phyloP scores from a whole-genome alignment of 2,329 filamentous ascomycete species.

The Beauveria australis region DNA sequence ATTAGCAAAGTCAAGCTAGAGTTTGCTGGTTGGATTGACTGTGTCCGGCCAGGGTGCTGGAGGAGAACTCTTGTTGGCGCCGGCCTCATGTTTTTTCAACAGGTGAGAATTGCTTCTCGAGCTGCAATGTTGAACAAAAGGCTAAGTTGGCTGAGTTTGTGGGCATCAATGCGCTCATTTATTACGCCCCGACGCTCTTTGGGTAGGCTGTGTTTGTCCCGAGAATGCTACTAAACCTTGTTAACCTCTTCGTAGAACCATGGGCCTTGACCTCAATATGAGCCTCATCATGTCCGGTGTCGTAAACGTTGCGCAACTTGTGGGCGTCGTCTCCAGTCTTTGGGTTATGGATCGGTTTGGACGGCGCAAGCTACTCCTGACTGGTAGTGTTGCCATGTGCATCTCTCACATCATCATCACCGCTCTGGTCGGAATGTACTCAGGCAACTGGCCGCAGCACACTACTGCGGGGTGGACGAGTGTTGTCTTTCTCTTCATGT shows the following conservation, averaged over 20 bases:
- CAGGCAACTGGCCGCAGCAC: conserved; percentile 18
- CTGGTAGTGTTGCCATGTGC: background rate
- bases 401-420: background rate
- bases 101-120: conserved; percentile 26
- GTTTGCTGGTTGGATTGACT: conserved; percentile 39
- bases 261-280: conserved; percentile 36
- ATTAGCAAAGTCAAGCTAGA: conserved; percentile 35
- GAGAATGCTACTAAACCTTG: background rate
- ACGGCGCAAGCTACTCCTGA: background rate
- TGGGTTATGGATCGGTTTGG: background rate
- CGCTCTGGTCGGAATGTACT: conserved; percentile 19
- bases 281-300: conserved; percentile 25
- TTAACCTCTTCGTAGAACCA: conserved; percentile 19
- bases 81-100: conserved; percentile 50
- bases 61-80: conserved; percentile 37
- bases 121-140: background rate
- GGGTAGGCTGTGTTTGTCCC: conserved; percentile 14
- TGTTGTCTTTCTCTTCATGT: conserved; percentile 34
- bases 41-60: conserved; percentile 40
- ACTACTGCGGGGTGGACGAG: conserved; percentile 21
- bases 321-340: conserved; percentile 22
- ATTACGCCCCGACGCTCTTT: conserved; percentile 53
- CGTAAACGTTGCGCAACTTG: conserved; percentile 22
- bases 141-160: background rate
- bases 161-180: conserved; percentile 38